phyloP scores from a whole-genome alignment of 2,329 filamentous ascomycete species.

The Aspergillus sp. region DNA sequence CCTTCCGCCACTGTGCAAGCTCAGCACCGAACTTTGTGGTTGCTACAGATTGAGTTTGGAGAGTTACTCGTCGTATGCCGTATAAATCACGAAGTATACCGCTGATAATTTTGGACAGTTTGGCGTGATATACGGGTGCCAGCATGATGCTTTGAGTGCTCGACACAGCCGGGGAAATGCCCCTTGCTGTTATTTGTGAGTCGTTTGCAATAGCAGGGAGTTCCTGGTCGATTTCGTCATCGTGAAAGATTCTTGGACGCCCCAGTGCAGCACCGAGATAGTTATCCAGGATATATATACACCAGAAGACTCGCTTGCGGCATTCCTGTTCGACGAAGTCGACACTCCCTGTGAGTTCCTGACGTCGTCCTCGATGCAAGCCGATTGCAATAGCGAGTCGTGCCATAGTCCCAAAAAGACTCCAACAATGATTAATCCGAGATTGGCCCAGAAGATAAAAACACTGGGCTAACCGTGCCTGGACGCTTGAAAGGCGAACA shows the following conservation, averaged over 20 bases:
- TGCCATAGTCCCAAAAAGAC: slow-evolving; percentile 33
- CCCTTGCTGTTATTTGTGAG: slow-evolving; percentile 15
- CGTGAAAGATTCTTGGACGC: slow-evolving; percentile 19
- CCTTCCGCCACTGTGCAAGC: slow-evolving; percentile 47
- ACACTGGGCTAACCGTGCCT: slow-evolving; percentile 42
- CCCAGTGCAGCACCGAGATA: slow-evolving; percentile 20
- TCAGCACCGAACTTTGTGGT: slow-evolving; percentile 44
- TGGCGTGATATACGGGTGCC: slow-evolving; percentile 47
- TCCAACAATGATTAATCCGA: slow-evolving; percentile 38
- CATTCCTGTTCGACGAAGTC: slow-evolving; percentile 18
- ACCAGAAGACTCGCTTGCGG: slow-evolving; percentile 20
- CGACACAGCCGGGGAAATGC: slow-evolving; percentile 23
- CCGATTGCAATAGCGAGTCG: slow-evolving; percentile 35
- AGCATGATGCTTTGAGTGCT: slow-evolving; percentile 44
- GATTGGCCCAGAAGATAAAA: slow-evolving; percentile 35
- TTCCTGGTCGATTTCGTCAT: slow-evolving; percentile 22
- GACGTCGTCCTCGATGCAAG: slow-evolving; percentile 23
- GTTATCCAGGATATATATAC: slow-evolving; percentile 20
- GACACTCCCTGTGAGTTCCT: slow-evolving; percentile 2
- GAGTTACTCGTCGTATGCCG: slow-evolving; percentile 13
- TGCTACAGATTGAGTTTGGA: slow-evolving; percentile 28
- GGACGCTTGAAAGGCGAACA: slow-evolving; percentile 36
- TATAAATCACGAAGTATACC: slow-evolving; percentile 48
- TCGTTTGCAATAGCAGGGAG: slow-evolving; percentile 22
- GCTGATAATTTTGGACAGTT: slow-evolving; percentile 46